Conservation (phyloP, 108 stramenopile genomes). For the Thalassiosira profunda region DNA sequence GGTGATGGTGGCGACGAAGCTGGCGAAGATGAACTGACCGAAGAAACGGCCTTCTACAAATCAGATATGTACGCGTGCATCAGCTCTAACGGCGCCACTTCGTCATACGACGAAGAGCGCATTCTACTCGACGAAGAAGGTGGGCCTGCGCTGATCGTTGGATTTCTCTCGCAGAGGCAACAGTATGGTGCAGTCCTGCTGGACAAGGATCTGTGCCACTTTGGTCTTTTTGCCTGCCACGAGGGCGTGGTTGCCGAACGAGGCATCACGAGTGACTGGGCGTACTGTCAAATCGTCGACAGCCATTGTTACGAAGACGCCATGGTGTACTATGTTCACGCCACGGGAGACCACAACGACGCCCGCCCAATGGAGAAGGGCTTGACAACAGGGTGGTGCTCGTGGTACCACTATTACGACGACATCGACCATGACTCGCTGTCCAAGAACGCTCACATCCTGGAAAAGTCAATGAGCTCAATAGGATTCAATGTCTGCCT, state of each 20-base stretch:
- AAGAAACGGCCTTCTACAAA: constrained; percentile 56
- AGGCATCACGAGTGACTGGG: constrained; percentile 77
- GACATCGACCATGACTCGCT: constrained; percentile 84
- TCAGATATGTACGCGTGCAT: constrained; percentile 90
- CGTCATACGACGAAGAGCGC: constrained; percentile 26
- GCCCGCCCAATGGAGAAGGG: constrained; percentile 80
- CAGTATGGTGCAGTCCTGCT: constrained; percentile 84
- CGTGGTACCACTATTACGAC: constrained; percentile 95
- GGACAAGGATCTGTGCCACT: constrained; percentile 52
- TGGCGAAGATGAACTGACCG: constrained; percentile 21
- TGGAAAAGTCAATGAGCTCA: constrained; percentile 57
- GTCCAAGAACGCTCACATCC: constrained; percentile 68
- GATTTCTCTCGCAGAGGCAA: constrained; percentile 85
- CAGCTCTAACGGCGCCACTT: constrained; percentile 55
- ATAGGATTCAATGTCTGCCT: constrained; percentile 85
- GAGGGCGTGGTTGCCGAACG: constrained; percentile 58
- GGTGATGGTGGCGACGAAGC: neutral
- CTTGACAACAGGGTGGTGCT: constrained; percentile 91
- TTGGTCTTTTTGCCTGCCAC: constrained; percentile 74
- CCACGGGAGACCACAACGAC: constrained; percentile 75
- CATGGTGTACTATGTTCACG: constrained; percentile 87
- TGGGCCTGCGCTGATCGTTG: constrained; percentile 85
- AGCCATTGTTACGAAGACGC: constrained; percentile 88
- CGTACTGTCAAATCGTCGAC: constrained; percentile 75
- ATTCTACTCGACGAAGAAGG: constrained; percentile 80